Evolutionary conservation across 805 yeast genomes (phyloP), one percentile per base, ranked within the genome.

Genomic region (Pichia manshurica): DNA sequence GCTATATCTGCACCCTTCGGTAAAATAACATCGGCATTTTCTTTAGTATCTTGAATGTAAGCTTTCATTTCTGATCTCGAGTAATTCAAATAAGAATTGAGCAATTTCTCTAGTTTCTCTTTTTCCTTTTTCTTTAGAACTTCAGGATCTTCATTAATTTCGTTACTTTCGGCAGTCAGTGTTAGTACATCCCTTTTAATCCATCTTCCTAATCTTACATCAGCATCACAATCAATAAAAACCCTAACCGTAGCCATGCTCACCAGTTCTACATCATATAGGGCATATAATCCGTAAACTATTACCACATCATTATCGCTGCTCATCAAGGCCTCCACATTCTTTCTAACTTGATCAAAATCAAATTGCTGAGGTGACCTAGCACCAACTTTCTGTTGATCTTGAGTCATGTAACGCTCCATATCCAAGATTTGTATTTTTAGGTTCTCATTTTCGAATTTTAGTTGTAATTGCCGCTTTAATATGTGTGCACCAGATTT

Each of bases 141-240:
- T 21, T 15, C 29, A 19, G 16, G 19, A 15, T 42, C 39, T n/a
- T 20, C 25, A 6, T 6, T 36, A 1, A 20, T 12, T 37, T 22
- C 21, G 55, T 25, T 15, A 1, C 19, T 12, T 29, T 16, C 21
- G 55, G 22, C 15, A 1, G 7, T 13, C n/a, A n/a, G n/a, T n/a
- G 10, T 2, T 17, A 50, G 22, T 13, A 65, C 53, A 29, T 63
- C 69, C 41, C 67, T 53, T 46, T 71, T 68, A 41, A 87, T 82
- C 84, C 93, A 79, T 53, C 95, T 75, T n/a, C 87, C 81, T 36
- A 90, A 68, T 46, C 96, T 68, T 5, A 84, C 79, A 63, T 90
- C 98, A 1, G 91, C 80, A 64, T 90, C 97, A 52, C 88, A 77
- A 54, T 87, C 93, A 15, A 90, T 72, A 56, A 83, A 90, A 2